Percentiles rank a stretch among this genome's conserved stretches.
Evolutionary conservation across 176 grass and related monocot genomes (phyloP).

Genomic region (Saccharum spontaneum): DNA sequence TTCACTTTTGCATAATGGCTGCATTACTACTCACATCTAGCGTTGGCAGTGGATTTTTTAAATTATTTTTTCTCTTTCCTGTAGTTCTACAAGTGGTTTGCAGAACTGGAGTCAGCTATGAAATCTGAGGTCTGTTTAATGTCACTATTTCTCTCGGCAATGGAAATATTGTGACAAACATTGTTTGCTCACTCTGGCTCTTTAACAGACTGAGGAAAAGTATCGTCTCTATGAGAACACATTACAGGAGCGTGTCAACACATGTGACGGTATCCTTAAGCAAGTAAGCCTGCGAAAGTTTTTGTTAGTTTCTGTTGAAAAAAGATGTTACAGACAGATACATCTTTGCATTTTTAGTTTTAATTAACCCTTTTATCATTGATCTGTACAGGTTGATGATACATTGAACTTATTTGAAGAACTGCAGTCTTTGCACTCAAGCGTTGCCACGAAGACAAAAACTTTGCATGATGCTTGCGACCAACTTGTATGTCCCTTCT

Average conservation of each 20-base stretch:
- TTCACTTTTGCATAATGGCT: not conserved
- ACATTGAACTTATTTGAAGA: constrained; percentile 91
- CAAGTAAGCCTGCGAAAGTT: constrained; percentile 50
- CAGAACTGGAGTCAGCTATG: constrained; percentile 90
- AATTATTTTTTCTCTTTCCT: constrained; percentile 3
- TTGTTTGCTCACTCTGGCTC: constrained; percentile 25
- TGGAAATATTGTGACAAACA: not conserved
- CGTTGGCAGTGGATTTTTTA: not conserved
- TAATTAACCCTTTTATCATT: constrained; percentile 4
- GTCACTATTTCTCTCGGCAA: constrained; percentile 18
- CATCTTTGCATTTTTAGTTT: not conserved
- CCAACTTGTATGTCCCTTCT: constrained; percentile 62
- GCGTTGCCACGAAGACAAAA: constrained; percentile 92
- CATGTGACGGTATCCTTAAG: constrained; percentile 88
- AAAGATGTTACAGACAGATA: not conserved
- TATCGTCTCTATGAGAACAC: constrained; percentile 92
- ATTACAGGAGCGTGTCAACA: constrained; percentile 72
- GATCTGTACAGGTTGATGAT: constrained; percentile 74
- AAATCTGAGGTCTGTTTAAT: constrained; percentile 85
- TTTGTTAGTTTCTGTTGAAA: constrained; percentile 28
- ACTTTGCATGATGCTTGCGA: constrained; percentile 96
- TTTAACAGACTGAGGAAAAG: constrained; percentile 87
- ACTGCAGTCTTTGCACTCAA: constrained; percentile 82
- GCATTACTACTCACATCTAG: not conserved
- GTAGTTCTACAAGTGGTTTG: constrained; percentile 99